phyloP scores from a whole-genome alignment of 495 filamentous ascomycete genomes.

The Melanomma pulvis-pyrius region DNA sequence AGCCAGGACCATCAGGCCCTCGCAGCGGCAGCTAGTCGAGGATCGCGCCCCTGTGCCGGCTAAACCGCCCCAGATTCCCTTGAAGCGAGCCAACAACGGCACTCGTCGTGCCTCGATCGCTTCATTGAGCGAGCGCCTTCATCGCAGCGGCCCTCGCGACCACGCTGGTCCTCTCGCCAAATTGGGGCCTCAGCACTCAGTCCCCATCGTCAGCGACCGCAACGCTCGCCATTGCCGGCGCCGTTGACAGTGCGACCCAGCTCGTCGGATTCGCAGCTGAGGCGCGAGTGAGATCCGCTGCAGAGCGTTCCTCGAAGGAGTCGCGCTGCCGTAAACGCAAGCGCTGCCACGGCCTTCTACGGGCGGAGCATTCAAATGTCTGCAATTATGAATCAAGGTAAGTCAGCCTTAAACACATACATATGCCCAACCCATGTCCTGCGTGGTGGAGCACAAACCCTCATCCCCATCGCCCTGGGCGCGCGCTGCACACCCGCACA shows the following conservation, averaged over 20 bases:
- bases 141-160: constrained; percentile 9
- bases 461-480: constrained; percentile 1
- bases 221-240: constrained; percentile 24
- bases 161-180: not conserved
- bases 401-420: constrained; percentile 40
- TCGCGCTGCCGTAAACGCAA: not conserved
- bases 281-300: constrained; percentile 19
- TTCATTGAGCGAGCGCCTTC: constrained; percentile 7
- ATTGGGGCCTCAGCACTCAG: constrained; percentile 4
- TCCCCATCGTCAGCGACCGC: constrained; percentile 20
- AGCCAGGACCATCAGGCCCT: constrained; percentile 18
- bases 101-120: constrained; percentile 13
- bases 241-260: constrained; percentile 33
- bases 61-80: constrained; percentile 39
- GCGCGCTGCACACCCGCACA: constrained; percentile 4
- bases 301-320: constrained; percentile 5
- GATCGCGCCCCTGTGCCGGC: constrained; percentile 39
- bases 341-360: constrained; percentile 7
- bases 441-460: constrained; percentile 26
- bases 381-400: constrained; percentile 41
- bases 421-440: constrained; percentile 12
- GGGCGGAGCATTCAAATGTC: constrained; percentile 19
- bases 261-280: constrained; percentile 26
- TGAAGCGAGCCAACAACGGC: constrained; percentile 41
- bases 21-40: constrained; percentile 40